Conservation (phyloP, 345 rosid species). For the Populus nigra region DNA sequence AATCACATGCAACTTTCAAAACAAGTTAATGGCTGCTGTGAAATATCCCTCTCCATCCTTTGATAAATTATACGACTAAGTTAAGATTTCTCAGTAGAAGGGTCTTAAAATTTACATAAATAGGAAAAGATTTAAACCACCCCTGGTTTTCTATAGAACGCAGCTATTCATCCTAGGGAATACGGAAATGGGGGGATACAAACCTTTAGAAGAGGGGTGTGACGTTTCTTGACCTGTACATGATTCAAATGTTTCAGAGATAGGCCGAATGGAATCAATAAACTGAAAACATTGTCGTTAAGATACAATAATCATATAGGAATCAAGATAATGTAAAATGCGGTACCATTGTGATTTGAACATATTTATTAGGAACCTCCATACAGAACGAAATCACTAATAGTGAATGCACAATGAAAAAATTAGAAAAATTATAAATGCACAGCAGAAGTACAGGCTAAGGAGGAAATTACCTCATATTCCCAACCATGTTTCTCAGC, state of each 20-base stretch:
- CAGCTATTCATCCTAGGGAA: neutral
- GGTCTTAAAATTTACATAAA: neutral
- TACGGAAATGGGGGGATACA: neutral
- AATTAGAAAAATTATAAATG: neutral
- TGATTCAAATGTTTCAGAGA: neutral
- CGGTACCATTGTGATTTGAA: neutral
- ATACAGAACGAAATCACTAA: no score
- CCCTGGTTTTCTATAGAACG: neutral
- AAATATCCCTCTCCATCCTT: neutral
- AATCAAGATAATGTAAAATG: neutral
- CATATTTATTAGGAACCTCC: neutral
- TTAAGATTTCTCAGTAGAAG: neutral
- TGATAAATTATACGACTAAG: no score
- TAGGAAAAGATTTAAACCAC: neutral
- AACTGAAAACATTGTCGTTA: neutral
- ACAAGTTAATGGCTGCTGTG: neutral
- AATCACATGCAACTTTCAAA: neutral
- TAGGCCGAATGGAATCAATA: neutral
- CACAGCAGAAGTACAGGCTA: neutral
- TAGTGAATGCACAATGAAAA: no score
- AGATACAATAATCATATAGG: neutral
- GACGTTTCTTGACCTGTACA: slow-evolving; percentile 73
- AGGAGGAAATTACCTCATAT: slow-evolving; percentile 49
- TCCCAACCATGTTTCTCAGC: slow-evolving; percentile 94
- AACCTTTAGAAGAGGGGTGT: slow-evolving; percentile 63